Evolutionary conservation across 2,329 filamentous ascomycete species (phyloP), one percentile per base, ranked within the genome.

Genomic region (Cephalotrichum gorgonifer): DNA sequence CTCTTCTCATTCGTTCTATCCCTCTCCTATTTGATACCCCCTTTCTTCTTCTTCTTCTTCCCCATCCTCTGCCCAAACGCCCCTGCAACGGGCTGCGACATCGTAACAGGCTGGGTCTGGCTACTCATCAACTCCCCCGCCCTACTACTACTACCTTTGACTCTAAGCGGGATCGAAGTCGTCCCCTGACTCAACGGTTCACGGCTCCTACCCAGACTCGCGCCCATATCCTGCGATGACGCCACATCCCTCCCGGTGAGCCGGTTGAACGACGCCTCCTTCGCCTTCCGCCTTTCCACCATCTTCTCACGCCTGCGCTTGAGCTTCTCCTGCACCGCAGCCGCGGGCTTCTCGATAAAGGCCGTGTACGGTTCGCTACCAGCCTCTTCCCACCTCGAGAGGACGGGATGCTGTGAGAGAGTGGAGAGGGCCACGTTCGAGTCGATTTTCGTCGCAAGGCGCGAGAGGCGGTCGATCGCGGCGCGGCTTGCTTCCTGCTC

Each of bases 81-180:
- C 2, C 74, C 74, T n/a, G 63, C 51, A 14, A 69, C 57, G 9
- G 69, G 66, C 55, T 74, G 72, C 47, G 71, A 73, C 64, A 72
- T 72, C n/a, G 64, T 61, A 47, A 64, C n/a, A 14, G 28, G 28
- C 41, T 27, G 25, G n/a, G n/a, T 38, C 27, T 48, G 46, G n/a
- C 46, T 48, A 31, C 35, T 42, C 35, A 28, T n/a, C 27, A 41
- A 15, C 22, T 44, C 41, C 22, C 30, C 41, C 28, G 22, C 47
- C 42, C 28, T 27, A 41, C 12, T n/a, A 22, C 41, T 26, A 35
- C 28, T 27, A 41, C 12, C 17, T 23, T 30, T 26, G 26, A 11
- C 17, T 20, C 35, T 17, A 4, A 27, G 20, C 30, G 47, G 42
- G 15, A 49, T 44, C 30, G 38, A 11, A n/a, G n/a, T n/a, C 28